phyloP scores from a whole-genome alignment of 345 rosid species.

The Carallia brachiata region DNA sequence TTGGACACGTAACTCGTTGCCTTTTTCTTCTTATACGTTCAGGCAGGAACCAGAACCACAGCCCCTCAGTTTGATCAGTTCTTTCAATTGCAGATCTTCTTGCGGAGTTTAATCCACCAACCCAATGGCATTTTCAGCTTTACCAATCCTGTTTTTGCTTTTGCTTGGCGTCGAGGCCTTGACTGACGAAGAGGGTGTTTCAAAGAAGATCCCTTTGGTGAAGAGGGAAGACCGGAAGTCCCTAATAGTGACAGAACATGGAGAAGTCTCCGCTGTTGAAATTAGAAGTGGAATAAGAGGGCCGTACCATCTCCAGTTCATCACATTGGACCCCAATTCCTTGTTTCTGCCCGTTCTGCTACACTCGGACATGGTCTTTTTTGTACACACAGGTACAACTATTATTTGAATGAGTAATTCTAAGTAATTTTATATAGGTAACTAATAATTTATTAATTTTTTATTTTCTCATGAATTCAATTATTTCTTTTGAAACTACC shows the following conservation, averaged over 20 bases:
- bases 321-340: conserved; percentile 74
- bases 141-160: background rate
- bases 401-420: too few species aligned
- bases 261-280: conserved; percentile 53
- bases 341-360: conserved; percentile 84
- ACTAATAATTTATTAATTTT: too few species aligned
- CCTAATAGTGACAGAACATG: conserved; percentile 44
- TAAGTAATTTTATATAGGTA: too few species aligned
- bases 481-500: too few species aligned
- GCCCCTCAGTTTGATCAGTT: background rate
- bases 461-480: too few species aligned
- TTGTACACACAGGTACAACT: conserved; percentile 61
- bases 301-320: conserved; percentile 58
- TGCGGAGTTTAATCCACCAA: too few species aligned
- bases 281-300: conserved; percentile 47
- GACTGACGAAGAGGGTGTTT: conserved; percentile 9
- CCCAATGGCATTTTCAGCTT: background rate
- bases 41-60: background rate
- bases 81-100: background rate
- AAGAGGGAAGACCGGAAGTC: conserved; percentile 51
- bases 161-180: conserved; percentile 12
- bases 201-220: conserved; percentile 33
- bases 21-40: conserved; percentile 1
- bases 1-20: conserved; percentile 27
- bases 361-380: conserved; percentile 77